Evolutionary conservation across 768 basidiomycete species (phyloP).

Genomic region (Mycena venus): DNA sequence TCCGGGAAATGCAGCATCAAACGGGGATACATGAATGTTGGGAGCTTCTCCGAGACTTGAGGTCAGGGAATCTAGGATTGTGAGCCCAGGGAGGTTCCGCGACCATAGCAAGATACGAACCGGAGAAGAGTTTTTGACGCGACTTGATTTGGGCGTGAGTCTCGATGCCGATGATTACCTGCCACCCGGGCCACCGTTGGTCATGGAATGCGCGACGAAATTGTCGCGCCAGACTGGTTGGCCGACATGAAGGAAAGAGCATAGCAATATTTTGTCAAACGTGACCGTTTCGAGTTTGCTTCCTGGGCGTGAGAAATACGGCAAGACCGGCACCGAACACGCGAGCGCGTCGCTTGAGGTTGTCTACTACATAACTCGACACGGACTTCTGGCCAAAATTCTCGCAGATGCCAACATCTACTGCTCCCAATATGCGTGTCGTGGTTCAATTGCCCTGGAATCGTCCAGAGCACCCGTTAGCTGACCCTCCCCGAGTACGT

Average conservation of each 20-base stretch:
- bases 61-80: conserved; percentile 54
- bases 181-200: conserved; percentile 86
- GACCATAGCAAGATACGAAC: conserved; percentile 43
- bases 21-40: conserved; percentile 80
- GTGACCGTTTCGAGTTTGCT: conserved; percentile 19
- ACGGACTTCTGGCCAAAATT: background rate
- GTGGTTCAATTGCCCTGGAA: conserved; percentile 86
- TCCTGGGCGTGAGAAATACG: too few species aligned
- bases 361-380: too few species aligned
- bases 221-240: conserved; percentile 16
- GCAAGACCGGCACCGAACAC: background rate
- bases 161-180: conserved; percentile 93
- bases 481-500: conserved; percentile 80
- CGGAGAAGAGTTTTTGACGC: conserved; percentile 89
- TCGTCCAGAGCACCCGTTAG: conserved; percentile 75
- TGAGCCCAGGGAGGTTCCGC: background rate
- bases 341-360: background rate
- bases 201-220: conserved; percentile 42
- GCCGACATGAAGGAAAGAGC: conserved; percentile 28
- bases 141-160: conserved; percentile 96
- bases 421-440: conserved; percentile 67
- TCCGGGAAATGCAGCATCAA: conserved; percentile 95
- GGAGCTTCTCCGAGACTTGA: conserved; percentile 61
- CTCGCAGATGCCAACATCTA: conserved; percentile 46
- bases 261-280: conserved; percentile 6